Evolutionary conservation across 176 grass and related monocot genomes (phyloP).

Genomic region (Rhynchospora pubera): DNA sequence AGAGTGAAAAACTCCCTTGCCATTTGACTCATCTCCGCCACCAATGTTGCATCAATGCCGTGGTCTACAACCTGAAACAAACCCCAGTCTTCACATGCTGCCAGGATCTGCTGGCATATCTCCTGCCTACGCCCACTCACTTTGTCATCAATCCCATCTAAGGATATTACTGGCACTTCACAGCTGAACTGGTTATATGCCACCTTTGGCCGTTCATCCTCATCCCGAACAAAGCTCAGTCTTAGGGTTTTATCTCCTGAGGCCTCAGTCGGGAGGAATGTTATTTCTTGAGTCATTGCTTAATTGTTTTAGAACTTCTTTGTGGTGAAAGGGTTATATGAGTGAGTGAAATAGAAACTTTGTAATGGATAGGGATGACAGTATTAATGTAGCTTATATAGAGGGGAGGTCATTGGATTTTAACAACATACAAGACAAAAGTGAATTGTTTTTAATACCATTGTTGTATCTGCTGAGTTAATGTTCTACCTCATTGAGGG

Average conservation of each 20-base stretch:
- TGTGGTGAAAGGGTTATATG: neutral
- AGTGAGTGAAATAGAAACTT: neutral
- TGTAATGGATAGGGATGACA: neutral
- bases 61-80: conserved; percentile 94
- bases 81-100: conserved; percentile 80
- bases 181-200: conserved; percentile 82
- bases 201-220: conserved; percentile 84
- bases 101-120: conserved; percentile 48
- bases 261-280: conserved; percentile 51
- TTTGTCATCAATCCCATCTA: conserved; percentile 43
- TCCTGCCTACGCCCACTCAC: conserved; percentile 26
- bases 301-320: neutral
- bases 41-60: conserved; percentile 42
- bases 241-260: conserved; percentile 41
- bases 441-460: neutral
- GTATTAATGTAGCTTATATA: neutral
- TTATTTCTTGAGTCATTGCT: conserved; percentile 29
- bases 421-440: neutral
- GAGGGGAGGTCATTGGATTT: neutral
- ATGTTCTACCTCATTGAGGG: no score
- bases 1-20: conserved; percentile 72
- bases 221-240: conserved; percentile 60
- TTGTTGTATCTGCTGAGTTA: neutral
- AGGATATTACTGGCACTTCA: conserved; percentile 69
- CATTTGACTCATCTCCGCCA: conserved; percentile 42